A percentile compares a stretch with the other conserved stretches of the same genome.
These are phyloP conservation scores for Spiraea crenata DNA, from an alignment of 331 rosid species.

Conservation along the genomic window DNA sequence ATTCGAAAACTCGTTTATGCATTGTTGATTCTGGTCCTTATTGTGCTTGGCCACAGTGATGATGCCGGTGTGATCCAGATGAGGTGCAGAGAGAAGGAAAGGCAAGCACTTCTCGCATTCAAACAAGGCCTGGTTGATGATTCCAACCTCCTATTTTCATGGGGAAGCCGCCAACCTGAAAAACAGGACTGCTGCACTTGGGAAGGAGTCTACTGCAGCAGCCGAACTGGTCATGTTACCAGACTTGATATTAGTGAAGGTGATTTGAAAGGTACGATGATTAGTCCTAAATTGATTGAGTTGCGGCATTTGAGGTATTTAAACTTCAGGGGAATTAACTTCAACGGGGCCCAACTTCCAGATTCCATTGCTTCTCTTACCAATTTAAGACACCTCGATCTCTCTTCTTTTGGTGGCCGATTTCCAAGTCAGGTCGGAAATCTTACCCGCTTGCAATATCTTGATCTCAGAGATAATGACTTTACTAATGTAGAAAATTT, in stretches of 20 bases:
- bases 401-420: not conserved
- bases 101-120: constrained; percentile 3
- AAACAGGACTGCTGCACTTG: constrained; percentile 13
- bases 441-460: not conserved
- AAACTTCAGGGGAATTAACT: not conserved
- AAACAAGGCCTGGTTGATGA: not conserved
- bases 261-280: constrained; percentile 3
- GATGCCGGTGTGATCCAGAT: not conserved
- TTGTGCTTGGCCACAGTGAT: too few species aligned
- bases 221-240: constrained; percentile 6
- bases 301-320: constrained; percentile 3
- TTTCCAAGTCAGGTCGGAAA: not conserved
- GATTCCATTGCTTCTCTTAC: constrained; percentile 8
- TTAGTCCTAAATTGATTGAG: constrained; percentile 4
- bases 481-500: not conserved
- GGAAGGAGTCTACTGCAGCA: constrained; percentile 23
- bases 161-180: not conserved
- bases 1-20: too few species aligned
- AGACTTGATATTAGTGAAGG: constrained; percentile 20
- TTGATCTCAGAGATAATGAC: rapidly evolving
- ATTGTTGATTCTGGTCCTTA: too few species aligned
- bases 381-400: not conserved
- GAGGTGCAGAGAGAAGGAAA: not conserved
- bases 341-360: not conserved
- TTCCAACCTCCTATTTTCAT: not conserved